A percentile compares a stretch with the other conserved stretches of the same genome.
phyloP scores from a whole-genome alignment of 1,284 basidiomycete species.

The Tetrapyrgos nigripes region DNA sequence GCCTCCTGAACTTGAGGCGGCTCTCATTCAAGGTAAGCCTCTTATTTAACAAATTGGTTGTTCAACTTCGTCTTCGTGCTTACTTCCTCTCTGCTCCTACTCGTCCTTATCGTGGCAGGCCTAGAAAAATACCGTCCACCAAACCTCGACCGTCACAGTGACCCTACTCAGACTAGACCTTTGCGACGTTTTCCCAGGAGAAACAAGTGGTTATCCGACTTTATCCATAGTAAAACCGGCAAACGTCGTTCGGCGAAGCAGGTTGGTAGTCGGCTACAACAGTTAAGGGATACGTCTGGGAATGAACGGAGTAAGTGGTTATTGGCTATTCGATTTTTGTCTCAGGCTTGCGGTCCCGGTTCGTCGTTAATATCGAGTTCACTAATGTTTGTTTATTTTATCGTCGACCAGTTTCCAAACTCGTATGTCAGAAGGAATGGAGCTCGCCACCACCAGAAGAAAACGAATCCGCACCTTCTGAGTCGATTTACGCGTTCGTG shows the following conservation, averaged over 20 bases:
- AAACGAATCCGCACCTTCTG: background rate
- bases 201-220: slow-evolving; percentile 60
- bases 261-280: slow-evolving; percentile 65
- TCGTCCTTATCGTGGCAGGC: slow-evolving; percentile 34
- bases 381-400: background rate
- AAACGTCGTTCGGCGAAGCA: slow-evolving; percentile 59
- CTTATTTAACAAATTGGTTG: slow-evolving; percentile 3
- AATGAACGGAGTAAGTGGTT: slow-evolving; percentile 52
- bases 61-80: background rate
- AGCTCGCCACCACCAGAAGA: background rate
- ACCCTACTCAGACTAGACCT: slow-evolving; percentile 45
- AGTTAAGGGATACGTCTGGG: slow-evolving; percentile 59
- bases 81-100: background rate
- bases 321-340: slow-evolving; percentile 1
- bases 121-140: slow-evolving; percentile 54
- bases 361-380: too few relatives aligned
- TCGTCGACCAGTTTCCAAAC: background rate
- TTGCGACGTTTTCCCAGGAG: slow-evolving; percentile 60
- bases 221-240: slow-evolving; percentile 55
- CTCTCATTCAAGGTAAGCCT: slow-evolving; percentile 57
- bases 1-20: slow-evolving; percentile 59
- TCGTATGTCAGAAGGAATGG: background rate
- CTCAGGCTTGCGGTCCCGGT: too few relatives aligned
- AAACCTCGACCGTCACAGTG: slow-evolving; percentile 43
- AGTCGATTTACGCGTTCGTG: background rate